Conservation (phyloP, 2,329 filamentous ascomycete genomes). For the Byssochlamys sp. region DNA sequence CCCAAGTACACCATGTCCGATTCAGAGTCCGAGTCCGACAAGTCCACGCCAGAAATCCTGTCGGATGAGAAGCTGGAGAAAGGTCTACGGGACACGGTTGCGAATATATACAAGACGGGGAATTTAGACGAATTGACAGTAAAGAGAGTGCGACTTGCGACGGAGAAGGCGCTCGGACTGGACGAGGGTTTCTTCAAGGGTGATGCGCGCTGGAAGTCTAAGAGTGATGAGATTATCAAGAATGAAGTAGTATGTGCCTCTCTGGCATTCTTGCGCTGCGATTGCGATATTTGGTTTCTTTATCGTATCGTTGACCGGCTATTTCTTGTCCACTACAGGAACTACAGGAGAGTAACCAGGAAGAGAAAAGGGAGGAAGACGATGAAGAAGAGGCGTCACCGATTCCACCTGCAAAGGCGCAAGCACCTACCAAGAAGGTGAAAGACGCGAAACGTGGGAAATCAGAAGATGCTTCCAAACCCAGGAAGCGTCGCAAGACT, state of each 20-base stretch:
- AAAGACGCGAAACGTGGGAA: slow-evolving; percentile 21
- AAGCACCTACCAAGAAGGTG: slow-evolving; percentile 10
- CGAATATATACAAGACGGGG: slow-evolving; percentile 24
- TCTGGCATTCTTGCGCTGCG: background rate
- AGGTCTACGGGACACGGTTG: slow-evolving; percentile 30
- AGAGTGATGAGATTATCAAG: slow-evolving; percentile 46
- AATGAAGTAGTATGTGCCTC: slow-evolving; percentile 40
- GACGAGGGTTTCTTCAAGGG: slow-evolving; percentile 47
- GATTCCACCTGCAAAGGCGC: slow-evolving; percentile 8
- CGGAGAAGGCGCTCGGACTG: slow-evolving; percentile 44
- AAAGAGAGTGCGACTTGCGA: slow-evolving; percentile 45
- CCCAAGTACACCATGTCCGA: slow-evolving; percentile 23
- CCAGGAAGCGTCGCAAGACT: slow-evolving; percentile 28
- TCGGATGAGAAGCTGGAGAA: slow-evolving; percentile 29
- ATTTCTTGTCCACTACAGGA: slow-evolving; percentile 15
- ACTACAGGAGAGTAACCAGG: slow-evolving; percentile 16
- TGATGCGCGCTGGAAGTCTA: slow-evolving; percentile 44
- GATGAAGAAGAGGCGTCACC: slow-evolving; percentile 5
- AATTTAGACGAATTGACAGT: slow-evolving; percentile 47
- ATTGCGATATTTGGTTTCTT: background rate
- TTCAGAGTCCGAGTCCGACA: slow-evolving; percentile 21
- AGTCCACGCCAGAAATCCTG: slow-evolving; percentile 9
- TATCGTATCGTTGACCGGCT: background rate
- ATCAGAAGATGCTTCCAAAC: slow-evolving; percentile 10
- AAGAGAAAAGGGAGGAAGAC: slow-evolving; percentile 6